These are phyloP conservation scores for Alternaria atra DNA, from an alignment of 2,329 filamentous ascomycete genomes.

Conservation along the genomic window DNA sequence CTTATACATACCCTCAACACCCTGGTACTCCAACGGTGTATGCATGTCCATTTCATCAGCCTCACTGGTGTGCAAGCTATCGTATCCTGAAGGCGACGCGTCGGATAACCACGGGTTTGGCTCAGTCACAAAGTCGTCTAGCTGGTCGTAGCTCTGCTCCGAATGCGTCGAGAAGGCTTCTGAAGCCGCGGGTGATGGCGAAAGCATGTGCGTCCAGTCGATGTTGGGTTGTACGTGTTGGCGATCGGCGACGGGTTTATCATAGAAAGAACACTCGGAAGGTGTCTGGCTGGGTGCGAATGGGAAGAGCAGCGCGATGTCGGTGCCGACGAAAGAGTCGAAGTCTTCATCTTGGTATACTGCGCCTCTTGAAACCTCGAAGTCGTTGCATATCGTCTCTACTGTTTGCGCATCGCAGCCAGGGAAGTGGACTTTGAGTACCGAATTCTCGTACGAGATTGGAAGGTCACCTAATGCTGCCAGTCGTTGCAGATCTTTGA, in stretches of 20 bases:
- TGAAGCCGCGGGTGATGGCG: constrained; percentile 48
- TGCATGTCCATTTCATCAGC: constrained; percentile 50
- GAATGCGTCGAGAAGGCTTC: constrained; percentile 53
- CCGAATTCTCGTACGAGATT: constrained; percentile 73
- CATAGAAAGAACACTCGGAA: constrained; percentile 58
- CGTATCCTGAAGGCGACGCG: constrained; percentile 62
- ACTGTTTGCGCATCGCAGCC: constrained; percentile 87
- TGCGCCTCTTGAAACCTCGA: constrained; percentile 81
- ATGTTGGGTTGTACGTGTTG: constrained; percentile 54
- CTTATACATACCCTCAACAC: constrained; percentile 70
- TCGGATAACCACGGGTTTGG: constrained; percentile 64
- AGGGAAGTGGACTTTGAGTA: constrained; percentile 84
- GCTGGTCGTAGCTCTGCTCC: constrained; percentile 49
- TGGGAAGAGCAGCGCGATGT: constrained; percentile 83
- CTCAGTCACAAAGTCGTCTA: constrained; percentile 51
- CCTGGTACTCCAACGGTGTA: constrained; percentile 66
- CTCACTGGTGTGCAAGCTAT: constrained; percentile 66
- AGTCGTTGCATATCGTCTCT: constrained; percentile 83
- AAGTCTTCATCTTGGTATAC: constrained; percentile 83
- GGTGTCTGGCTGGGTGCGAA: constrained; percentile 73
- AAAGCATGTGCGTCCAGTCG: constrained; percentile 68
- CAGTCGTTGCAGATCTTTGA: constrained; percentile 82
- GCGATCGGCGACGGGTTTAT: constrained; percentile 50
- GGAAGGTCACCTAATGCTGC: constrained; percentile 84
- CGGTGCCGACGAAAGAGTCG: constrained; percentile 69